phyloP scores from a whole-genome alignment of 202 grass and related monocot species.

The Zoysia matrella region DNA sequence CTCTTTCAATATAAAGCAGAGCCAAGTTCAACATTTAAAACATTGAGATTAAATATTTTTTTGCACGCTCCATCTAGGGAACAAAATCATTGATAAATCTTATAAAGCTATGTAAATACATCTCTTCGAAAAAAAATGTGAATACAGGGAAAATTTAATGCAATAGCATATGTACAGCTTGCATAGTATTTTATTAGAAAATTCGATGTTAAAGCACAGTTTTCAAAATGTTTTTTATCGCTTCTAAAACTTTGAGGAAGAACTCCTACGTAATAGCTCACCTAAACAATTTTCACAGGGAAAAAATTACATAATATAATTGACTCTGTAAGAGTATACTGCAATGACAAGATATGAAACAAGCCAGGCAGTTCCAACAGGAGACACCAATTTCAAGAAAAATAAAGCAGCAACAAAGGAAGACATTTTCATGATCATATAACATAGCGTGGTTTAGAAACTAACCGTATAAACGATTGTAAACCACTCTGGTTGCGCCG shows the following conservation, averaged over 20 bases:
- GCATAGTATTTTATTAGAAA: not conserved
- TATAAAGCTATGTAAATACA: too few species aligned
- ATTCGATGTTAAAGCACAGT: not conserved
- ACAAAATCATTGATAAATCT: not conserved
- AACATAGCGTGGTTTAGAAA: not conserved
- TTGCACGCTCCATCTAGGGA: not conserved
- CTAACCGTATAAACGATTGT: conserved; percentile 90
- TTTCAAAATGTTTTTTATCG: not conserved
- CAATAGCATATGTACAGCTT: not conserved
- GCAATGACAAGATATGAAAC: too few species aligned
- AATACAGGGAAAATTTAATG: not conserved
- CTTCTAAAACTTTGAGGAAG: conserved; percentile 16
- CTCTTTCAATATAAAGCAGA: too few species aligned
- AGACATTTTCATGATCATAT: not conserved
- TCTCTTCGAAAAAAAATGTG: not conserved
- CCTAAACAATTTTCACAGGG: not conserved
- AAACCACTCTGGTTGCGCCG: conserved; percentile 75
- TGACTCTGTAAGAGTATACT: too few species aligned
- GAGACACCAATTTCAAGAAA: not conserved
- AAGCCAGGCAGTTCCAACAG: too few species aligned
- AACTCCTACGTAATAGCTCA: not conserved
- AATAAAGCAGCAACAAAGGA: conserved; percentile 14
- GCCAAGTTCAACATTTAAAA: too few species aligned
- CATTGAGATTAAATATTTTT: too few species aligned
- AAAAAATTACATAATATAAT: too few species aligned